Percentiles rank a stretch among this genome's conserved stretches.
Conservation (phyloP, 2,329 filamentous ascomycete genomes). For the Esteya vermicola region DNA sequence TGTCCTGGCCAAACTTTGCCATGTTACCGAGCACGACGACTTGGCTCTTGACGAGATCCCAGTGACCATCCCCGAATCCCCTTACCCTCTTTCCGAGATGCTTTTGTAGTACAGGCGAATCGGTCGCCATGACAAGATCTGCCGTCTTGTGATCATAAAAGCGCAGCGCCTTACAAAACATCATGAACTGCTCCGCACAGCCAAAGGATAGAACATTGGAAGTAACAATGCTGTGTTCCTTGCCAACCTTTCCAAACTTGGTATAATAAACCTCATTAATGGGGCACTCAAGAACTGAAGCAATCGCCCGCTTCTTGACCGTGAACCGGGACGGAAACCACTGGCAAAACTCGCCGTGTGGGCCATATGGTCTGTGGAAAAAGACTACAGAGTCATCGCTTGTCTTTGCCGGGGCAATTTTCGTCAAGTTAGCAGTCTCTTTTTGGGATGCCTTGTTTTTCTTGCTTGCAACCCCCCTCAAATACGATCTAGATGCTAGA, state of each 20-base stretch:
- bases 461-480: too few species aligned
- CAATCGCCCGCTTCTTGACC: slow-evolving; percentile 14
- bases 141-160: slow-evolving; percentile 16
- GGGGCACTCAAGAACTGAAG: slow-evolving; percentile 12
- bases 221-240: slow-evolving; percentile 3
- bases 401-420: too few species aligned
- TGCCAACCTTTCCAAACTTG: slow-evolving; percentile 3
- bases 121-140: background rate
- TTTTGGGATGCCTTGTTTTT: too few species aligned
- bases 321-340: slow-evolving; percentile 17
- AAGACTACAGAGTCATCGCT: too few species aligned
- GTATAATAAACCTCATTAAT: background rate
- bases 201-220: slow-evolving; percentile 19
- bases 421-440: too few species aligned
- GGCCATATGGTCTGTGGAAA: slow-evolving; percentile 16
- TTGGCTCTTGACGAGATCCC: slow-evolving; percentile 20
- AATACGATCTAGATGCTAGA: too few species aligned
- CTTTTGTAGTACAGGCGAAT: slow-evolving; percentile 2
- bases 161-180: slow-evolving; percentile 22
- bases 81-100: background rate
- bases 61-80: background rate
- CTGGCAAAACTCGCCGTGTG: slow-evolving; percentile 20
- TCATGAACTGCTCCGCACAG: slow-evolving; percentile 25
- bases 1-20: slow-evolving; percentile 38
- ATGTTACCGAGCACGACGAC: slow-evolving; percentile 42